Evolutionary conservation across 345 rosid species (phyloP).

Genomic region (Conringia planisiliqua): DNA sequence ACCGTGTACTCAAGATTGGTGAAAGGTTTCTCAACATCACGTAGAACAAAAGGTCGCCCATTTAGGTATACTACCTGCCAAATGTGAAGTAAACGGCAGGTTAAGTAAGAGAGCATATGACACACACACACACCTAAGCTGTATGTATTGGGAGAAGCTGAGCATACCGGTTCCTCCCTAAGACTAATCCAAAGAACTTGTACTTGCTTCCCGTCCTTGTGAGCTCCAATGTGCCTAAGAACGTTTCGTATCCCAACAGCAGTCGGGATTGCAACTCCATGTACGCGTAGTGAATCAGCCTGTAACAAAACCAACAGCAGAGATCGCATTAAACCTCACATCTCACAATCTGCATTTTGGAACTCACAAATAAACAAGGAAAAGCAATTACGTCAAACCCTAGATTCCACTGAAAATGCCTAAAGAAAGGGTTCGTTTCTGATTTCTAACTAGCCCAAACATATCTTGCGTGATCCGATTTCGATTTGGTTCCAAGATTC

Average conservation of each 20-base stretch:
- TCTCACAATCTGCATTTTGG: background rate
- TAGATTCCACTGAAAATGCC: background rate
- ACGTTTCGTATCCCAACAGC: slow-evolving; percentile 81
- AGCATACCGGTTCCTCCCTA: slow-evolving; percentile 88
- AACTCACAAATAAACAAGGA: background rate
- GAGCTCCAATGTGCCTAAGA: slow-evolving; percentile 75
- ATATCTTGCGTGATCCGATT: background rate
- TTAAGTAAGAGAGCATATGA: background rate
- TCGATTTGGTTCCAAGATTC: slow-evolving; percentile 7
- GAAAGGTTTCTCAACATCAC: slow-evolving; percentile 93
- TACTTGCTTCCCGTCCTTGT: slow-evolving; percentile 52
- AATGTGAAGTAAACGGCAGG: slow-evolving; percentile 13
- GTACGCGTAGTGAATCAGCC: slow-evolving; percentile 81
- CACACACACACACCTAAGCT: slow-evolving; percentile 3
- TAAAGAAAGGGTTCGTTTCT: background rate
- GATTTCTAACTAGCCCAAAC: background rate
- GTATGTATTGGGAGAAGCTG: background rate
- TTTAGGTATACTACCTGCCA: slow-evolving; percentile 84
- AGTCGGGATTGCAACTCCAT: slow-evolving; percentile 94
- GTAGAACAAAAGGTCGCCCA: slow-evolving; percentile 95
- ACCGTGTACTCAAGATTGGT: slow-evolving; percentile 99
- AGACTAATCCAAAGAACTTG: slow-evolving; percentile 89
- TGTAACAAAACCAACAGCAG: slow-evolving; percentile 29
- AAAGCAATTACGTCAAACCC: background rate
- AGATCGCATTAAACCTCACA: background rate